A percentile compares a stretch with the other conserved stretches of the same genome.
phyloP scores from a whole-genome alignment of 805 yeast species.

The Danielozyma ontarioensis region DNA sequence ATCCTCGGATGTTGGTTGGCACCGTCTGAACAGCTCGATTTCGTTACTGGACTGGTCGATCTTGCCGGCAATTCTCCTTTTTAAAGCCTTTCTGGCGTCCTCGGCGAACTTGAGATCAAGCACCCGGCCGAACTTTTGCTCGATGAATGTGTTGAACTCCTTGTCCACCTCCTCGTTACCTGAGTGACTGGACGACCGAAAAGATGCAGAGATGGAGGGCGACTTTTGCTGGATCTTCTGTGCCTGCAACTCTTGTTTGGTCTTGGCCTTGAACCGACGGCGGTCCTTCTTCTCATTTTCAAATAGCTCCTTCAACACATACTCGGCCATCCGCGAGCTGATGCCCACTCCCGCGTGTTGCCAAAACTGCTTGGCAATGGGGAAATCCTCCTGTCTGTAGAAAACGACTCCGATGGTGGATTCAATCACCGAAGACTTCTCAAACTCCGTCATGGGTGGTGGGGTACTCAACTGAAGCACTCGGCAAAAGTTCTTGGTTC shows the following conservation, averaged over 20 bases:
- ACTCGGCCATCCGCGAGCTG: slow-evolving; percentile 85
- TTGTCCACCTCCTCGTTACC: slow-evolving; percentile 32
- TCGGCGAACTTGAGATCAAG: slow-evolving; percentile 70
- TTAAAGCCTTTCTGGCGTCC: slow-evolving; percentile 71
- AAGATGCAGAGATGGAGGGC: slow-evolving; percentile 26
- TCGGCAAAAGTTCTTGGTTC: slow-evolving; percentile 32
- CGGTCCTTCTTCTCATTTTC: slow-evolving; percentile 9
- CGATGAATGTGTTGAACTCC: slow-evolving; percentile 66
- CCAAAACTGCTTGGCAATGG: slow-evolving; percentile 85
- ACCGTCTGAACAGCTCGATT: slow-evolving; percentile 16
- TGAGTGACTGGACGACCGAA: slow-evolving; percentile 15
- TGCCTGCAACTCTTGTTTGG: slow-evolving; percentile 32
- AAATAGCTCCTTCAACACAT: slow-evolving; percentile 59
- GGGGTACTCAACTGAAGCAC: slow-evolving; percentile 71
- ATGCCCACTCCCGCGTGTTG: slow-evolving; percentile 98
- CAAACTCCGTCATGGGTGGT: slow-evolving; percentile 56
- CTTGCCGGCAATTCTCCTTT: slow-evolving; percentile 68
- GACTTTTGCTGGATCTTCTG: slow-evolving; percentile 26
- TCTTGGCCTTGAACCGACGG: slow-evolving; percentile 7
- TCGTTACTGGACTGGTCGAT: slow-evolving; percentile 36
- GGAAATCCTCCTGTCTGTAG: slow-evolving; percentile 53
- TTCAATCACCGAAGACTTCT: slow-evolving; percentile 54
- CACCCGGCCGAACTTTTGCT: slow-evolving; percentile 87
- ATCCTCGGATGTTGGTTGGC: slow-evolving; percentile 37
- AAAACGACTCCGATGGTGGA: slow-evolving; percentile 76